Base-by-base conservation (phyloP, 768 basidiomycete species). In the Coprinopsis strossmayeri region DNA sequence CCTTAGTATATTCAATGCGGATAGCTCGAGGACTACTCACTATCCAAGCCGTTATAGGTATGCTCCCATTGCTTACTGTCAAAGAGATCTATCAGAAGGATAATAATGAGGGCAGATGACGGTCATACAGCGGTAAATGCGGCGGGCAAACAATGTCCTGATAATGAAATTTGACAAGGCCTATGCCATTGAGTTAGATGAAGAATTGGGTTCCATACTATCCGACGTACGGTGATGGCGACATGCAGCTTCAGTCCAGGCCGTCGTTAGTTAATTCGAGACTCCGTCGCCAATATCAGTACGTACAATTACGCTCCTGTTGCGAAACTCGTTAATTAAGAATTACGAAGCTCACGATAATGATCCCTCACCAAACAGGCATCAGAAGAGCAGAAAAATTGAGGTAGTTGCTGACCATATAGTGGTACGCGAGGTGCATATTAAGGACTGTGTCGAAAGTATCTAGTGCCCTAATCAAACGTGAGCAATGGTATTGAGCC, bases 371-470 rank as follows among this genome's bases (percentile, higher is more conserved):
- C 81, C 81, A 83, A 9, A 76, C 66, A 0, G 75, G 73, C 18
- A 53, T 50, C 12, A 56, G 7, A 17, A 82, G 62, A 2, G 78
- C 70, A 15, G 61, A 4, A 2, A 73, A 71, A 53, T 76, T 74
- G 49, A 73, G 58, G 54, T 71, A 82, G 61, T 82, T 79, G 34
- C 58, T 63, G 35, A 82, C 77, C 44, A 81, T 67, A 54, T 82
- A 82, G 55, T 69, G 69, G 53, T 82, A 84, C 32, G 78, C 65
- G 52, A 79, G 71, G 56, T 82, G 81, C 42, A 67, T 66, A 39
- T 73, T 75, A 47, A 82, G 56, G 35, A 63, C 66, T 0, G 73
- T 72, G 55, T 81, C 77, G 48, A 82, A 76, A 0, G 80, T 79
- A 57, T 82, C 80, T 20, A 82, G 55, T 3, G 64, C 49, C 73